Conservation (phyloP, 177 flowering plant genomes). For the Vitis hybrid region DNA sequence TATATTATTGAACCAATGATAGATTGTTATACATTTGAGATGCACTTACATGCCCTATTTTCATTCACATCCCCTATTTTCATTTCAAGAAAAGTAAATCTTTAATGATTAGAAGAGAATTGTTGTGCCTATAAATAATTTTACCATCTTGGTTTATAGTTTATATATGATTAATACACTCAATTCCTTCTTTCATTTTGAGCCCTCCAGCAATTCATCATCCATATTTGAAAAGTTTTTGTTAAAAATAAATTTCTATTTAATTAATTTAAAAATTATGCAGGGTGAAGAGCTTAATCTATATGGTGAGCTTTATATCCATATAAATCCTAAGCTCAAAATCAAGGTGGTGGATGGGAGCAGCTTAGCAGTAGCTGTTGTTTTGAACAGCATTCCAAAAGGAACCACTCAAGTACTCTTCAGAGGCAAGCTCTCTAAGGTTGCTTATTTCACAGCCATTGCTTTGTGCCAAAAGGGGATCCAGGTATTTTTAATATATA, state of each 20-base stretch:
- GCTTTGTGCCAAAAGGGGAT: constrained; percentile 49
- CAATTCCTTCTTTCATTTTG: too few species aligned
- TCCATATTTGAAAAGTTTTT: background rate
- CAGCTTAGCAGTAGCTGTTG: constrained; percentile 58
- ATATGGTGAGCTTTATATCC: constrained; percentile 50
- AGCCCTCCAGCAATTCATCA: background rate
- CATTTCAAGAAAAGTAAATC: too few species aligned
- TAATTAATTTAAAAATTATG: too few species aligned
- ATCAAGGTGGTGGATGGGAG: constrained; percentile 75
- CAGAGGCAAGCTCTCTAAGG: constrained; percentile 48
- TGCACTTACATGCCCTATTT: too few species aligned
- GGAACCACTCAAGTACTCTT: constrained; percentile 52
- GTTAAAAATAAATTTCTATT: background rate
- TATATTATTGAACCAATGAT: too few species aligned
- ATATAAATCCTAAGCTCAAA: constrained; percentile 44
- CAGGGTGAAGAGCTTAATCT: constrained; percentile 62
- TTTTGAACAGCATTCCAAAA: constrained; percentile 55
- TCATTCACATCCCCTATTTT: too few species aligned
- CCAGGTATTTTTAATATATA: constrained; percentile 30
- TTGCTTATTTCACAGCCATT: constrained; percentile 37
- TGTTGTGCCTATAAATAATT: too few species aligned
- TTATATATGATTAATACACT: too few species aligned
- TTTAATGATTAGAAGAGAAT: too few species aligned
- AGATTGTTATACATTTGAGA: too few species aligned
- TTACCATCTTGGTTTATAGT: too few species aligned